Conservation (phyloP, 2,329 filamentous ascomycete species). For the Botryotinia globosa region DNA sequence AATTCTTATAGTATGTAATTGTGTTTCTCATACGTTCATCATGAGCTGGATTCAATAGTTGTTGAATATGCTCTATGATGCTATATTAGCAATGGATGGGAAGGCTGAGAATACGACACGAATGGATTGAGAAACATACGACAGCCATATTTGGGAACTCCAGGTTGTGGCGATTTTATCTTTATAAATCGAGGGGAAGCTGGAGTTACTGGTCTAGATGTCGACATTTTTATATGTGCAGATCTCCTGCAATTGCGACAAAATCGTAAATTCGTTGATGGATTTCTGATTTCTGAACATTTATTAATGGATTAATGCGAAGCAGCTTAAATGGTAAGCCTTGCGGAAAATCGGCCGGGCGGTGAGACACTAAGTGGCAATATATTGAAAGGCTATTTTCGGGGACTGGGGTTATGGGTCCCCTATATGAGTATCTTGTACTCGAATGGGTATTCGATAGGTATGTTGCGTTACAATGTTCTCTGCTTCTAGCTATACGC, state of each 20-base stretch:
- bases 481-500: background rate
- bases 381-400: constrained; percentile 15
- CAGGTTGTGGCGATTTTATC: constrained; percentile 57
- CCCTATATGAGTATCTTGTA: constrained; percentile 4
- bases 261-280: constrained; percentile 16
- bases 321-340: constrained; percentile 16
- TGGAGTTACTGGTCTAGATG: constrained; percentile 36
- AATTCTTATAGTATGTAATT: constrained; percentile 68
- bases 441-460: background rate
- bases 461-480: background rate
- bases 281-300: background rate
- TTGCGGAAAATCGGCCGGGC: constrained; percentile 19
- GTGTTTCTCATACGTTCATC: constrained; percentile 63
- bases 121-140: constrained; percentile 45
- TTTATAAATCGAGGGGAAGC: constrained; percentile 41
- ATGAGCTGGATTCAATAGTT: constrained; percentile 59
- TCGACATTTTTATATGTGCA: constrained; percentile 29
- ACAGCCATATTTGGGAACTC: constrained; percentile 61
- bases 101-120: constrained; percentile 22
- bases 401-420: background rate
- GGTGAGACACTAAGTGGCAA: constrained; percentile 10
- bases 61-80: constrained; percentile 65
- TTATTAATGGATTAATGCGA: background rate
- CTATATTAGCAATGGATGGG: constrained; percentile 29
- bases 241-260: constrained; percentile 7